Conservation (phyloP, 179 eudicot species). For the Pouteria campechiana region DNA sequence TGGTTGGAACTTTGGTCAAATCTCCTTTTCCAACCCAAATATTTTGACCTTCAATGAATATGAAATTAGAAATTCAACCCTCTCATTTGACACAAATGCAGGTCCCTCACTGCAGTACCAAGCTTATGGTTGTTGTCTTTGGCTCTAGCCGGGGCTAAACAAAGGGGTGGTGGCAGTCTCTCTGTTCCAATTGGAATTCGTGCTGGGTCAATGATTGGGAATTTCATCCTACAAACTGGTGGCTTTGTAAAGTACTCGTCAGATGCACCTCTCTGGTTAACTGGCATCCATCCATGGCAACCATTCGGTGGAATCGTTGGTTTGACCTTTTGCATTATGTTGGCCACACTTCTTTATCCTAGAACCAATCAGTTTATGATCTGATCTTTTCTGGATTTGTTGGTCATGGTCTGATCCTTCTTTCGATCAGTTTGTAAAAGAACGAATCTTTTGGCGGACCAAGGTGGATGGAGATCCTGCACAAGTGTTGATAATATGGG, state of each 20-base stretch:
- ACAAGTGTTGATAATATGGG: too few species aligned
- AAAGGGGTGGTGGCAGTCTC: slow-evolving; percentile 69
- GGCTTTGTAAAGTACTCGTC: slow-evolving; percentile 50
- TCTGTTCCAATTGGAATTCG: slow-evolving; percentile 72
- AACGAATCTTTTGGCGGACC: too few species aligned
- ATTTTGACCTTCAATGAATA: too few species aligned
- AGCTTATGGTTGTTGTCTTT: slow-evolving; percentile 77
- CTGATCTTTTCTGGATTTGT: too few species aligned
- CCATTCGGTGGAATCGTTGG: slow-evolving; percentile 77
- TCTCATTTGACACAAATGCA: slow-evolving; percentile 13
- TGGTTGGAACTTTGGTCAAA: not conserved
- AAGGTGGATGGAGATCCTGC: too few species aligned
- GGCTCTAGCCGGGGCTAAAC: slow-evolving; percentile 57
- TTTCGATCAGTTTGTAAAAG: too few species aligned
- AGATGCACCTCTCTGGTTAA: slow-evolving; percentile 45
- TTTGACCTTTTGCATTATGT: slow-evolving; percentile 36
- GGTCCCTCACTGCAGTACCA: slow-evolving; percentile 71
- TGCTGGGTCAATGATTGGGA: slow-evolving; percentile 69
- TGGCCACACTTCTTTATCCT: slow-evolving; percentile 60
- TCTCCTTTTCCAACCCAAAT: too few species aligned
- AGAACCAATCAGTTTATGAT: too few species aligned
- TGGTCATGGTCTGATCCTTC: too few species aligned
- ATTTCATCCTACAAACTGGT: slow-evolving; percentile 43
- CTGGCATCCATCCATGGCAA: slow-evolving; percentile 59
- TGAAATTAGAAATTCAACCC: not conserved